Percentiles rank a stretch among this genome's conserved stretches.
Conservation (phyloP, 305 asterid species). For the Plantago rigida region DNA sequence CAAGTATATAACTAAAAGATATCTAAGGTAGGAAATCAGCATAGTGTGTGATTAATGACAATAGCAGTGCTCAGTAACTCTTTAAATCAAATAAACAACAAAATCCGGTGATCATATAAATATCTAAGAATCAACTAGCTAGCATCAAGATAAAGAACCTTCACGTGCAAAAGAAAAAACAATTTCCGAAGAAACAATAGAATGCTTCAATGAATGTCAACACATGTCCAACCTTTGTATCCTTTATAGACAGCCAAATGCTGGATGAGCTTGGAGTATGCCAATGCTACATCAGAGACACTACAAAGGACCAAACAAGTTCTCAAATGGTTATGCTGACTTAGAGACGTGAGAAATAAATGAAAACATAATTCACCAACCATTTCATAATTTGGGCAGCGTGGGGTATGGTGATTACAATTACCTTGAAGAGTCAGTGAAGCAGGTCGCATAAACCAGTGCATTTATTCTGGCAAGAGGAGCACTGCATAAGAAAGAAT, state of each 20-base stretch:
- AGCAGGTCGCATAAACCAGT: slow-evolving; percentile 72
- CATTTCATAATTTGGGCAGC: slow-evolving; percentile 3
- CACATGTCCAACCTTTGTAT: slow-evolving; percentile 55
- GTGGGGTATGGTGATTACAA: slow-evolving; percentile 14
- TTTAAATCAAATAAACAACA: not conserved
- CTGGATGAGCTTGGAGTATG: slow-evolving; percentile 84
- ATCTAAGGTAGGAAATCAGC: not conserved
- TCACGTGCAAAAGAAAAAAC: slow-evolving; percentile 11
- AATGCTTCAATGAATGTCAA: slow-evolving; percentile 16
- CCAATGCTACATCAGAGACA: slow-evolving; percentile 67
- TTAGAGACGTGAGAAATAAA: slow-evolving; percentile 15
- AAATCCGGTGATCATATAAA: slow-evolving; percentile 12
- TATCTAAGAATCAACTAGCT: slow-evolving; percentile 3
- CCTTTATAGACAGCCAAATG: slow-evolving; percentile 78
- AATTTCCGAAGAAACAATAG: slow-evolving; percentile 11
- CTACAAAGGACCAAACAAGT: slow-evolving; percentile 36
- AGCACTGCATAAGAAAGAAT: slow-evolving; percentile 51
- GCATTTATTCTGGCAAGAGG: slow-evolving; percentile 77
- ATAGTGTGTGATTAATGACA: not conserved
- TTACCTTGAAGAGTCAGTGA: slow-evolving; percentile 77
- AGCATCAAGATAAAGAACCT: slow-evolving; percentile 10
- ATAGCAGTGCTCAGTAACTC: not conserved
- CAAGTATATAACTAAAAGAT: not conserved
- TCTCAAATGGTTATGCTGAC: slow-evolving; percentile 10
- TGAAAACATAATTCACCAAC: slow-evolving; percentile 18